Evolutionary conservation across 108 stramenopile species (phyloP).

Genomic region (Skeletonema grethae): DNA sequence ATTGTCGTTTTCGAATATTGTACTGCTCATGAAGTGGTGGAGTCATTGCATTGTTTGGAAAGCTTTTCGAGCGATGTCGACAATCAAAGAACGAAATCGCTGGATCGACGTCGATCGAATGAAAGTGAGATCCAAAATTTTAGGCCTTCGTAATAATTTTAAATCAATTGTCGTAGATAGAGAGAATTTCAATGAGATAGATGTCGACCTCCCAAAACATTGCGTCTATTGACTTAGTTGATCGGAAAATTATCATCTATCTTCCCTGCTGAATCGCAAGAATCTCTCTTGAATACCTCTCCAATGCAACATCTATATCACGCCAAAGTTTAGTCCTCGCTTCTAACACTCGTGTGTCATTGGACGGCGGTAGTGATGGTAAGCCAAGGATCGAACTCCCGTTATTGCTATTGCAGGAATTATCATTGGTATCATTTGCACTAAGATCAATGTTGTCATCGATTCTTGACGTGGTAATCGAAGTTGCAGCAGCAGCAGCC

Average conservation of each 20-base stretch:
- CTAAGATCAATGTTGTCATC: neutral
- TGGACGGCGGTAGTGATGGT: slow-evolving; percentile 16
- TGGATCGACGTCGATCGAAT: no score
- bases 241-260: neutral
- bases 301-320: slow-evolving; percentile 43
- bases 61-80: no score
- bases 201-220: no score
- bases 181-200: no score
- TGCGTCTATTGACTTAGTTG: no score
- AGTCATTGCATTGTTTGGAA: neutral
- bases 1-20: slow-evolving; percentile 18
- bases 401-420: neutral
- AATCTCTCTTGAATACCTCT: slow-evolving; percentile 41
- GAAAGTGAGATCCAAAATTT: no score
- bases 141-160: no score
- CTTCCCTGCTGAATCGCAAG: slow-evolving; percentile 21
- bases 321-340: slow-evolving; percentile 34
- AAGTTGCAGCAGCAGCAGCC: neutral
- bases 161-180: no score
- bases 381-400: neutral
- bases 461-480: no score
- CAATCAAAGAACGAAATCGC: no score
- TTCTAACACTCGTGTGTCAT: slow-evolving; percentile 34
- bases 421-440: neutral
- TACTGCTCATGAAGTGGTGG: neutral